These are phyloP conservation scores for Fusarium sp. DNA, from an alignment of 2,329 filamentous ascomycete species.

Conservation along the genomic window DNA sequence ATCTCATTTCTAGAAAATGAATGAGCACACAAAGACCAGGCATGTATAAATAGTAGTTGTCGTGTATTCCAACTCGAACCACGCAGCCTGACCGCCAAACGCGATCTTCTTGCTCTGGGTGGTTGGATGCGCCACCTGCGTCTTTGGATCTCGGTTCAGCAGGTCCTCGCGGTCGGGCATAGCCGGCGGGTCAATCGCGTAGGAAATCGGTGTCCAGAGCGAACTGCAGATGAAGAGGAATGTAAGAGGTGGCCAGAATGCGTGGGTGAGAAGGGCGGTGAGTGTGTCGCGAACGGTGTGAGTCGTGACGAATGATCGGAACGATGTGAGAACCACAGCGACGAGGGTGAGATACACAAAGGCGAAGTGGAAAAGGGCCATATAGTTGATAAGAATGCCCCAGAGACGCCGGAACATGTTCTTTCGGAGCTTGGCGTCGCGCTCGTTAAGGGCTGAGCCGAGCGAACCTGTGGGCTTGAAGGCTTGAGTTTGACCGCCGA, in stretches of 20 bases:
- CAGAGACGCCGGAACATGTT: slow-evolving; percentile 65
- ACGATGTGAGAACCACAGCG: slow-evolving; percentile 62
- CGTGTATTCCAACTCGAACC: slow-evolving; percentile 68
- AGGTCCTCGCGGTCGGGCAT: slow-evolving; percentile 69
- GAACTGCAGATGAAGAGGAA: slow-evolving; percentile 67
- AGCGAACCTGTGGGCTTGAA: slow-evolving; percentile 72
- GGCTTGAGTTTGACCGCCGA: slow-evolving; percentile 68
- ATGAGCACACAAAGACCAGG: slow-evolving; percentile 60
- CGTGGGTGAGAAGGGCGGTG: slow-evolving; percentile 67
- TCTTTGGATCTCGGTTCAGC: slow-evolving; percentile 65
- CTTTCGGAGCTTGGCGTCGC: slow-evolving; percentile 62
- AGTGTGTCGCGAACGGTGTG: slow-evolving; percentile 56
- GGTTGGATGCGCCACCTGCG: slow-evolving; percentile 64
- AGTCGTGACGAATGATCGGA: slow-evolving; percentile 60
- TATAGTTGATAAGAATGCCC: slow-evolving; percentile 66
- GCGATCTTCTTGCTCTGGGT: slow-evolving; percentile 65
- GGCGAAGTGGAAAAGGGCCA: slow-evolving; percentile 65
- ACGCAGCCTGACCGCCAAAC: slow-evolving; percentile 64
- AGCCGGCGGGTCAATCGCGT: slow-evolving; percentile 69
- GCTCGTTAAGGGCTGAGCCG: slow-evolving; percentile 67
- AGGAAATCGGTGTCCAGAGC: slow-evolving; percentile 69
- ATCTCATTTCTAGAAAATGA: slow-evolving; percentile 42
- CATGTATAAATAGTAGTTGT: slow-evolving; percentile 62
- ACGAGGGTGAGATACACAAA: slow-evolving; percentile 66
- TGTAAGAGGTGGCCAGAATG: slow-evolving; percentile 71